phyloP scores from a whole-genome alignment of 257 asterid genomes.

The Asclepias syriaca region DNA sequence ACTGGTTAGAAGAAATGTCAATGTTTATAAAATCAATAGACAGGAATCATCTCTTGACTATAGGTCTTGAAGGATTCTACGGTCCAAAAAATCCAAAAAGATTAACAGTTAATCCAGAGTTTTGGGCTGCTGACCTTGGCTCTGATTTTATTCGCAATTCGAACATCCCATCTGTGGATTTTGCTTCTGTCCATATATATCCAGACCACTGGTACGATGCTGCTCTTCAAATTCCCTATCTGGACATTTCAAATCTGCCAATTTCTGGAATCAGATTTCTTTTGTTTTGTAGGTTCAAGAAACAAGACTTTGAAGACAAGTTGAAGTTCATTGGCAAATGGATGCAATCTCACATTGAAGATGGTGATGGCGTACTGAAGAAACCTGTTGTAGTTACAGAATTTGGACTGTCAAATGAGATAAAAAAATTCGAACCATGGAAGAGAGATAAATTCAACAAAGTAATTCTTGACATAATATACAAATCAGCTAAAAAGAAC shows the following conservation, averaged over 20 bases:
- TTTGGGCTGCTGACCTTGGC: slow-evolving; percentile 93
- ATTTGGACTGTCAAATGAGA: slow-evolving; percentile 75
- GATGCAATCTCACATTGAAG: slow-evolving; percentile 98
- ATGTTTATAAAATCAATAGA: slow-evolving; percentile 74
- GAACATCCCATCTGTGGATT: slow-evolving; percentile 71
- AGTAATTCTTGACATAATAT: slow-evolving; percentile 59
- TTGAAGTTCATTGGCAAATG: slow-evolving; percentile 68
- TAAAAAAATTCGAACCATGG: slow-evolving; percentile 56
- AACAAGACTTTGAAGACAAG: slow-evolving; percentile 63
- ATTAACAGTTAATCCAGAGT: slow-evolving; percentile 75
- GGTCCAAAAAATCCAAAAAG: slow-evolving; percentile 84
- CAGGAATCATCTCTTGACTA: slow-evolving; percentile 76
- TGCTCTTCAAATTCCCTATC: slow-evolving; percentile 21
- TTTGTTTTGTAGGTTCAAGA: slow-evolving; percentile 54
- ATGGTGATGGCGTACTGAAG: slow-evolving; percentile 84
- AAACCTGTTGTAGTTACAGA: slow-evolving; percentile 86
- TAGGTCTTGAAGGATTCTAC: slow-evolving; percentile 97
- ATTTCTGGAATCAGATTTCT: no score
- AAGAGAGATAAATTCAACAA: slow-evolving; percentile 65
- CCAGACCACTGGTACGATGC: slow-evolving; percentile 84
- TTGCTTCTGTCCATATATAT: slow-evolving; percentile 90
- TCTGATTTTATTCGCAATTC: slow-evolving; percentile 91
- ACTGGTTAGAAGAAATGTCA: slow-evolving; percentile 98
- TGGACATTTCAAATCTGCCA: not conserved
- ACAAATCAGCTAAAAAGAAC: slow-evolving; percentile 66